These are phyloP conservation scores for Leishmania major DNA, from an alignment of 208 protist genomes.

Conservation along the genomic window DNA sequence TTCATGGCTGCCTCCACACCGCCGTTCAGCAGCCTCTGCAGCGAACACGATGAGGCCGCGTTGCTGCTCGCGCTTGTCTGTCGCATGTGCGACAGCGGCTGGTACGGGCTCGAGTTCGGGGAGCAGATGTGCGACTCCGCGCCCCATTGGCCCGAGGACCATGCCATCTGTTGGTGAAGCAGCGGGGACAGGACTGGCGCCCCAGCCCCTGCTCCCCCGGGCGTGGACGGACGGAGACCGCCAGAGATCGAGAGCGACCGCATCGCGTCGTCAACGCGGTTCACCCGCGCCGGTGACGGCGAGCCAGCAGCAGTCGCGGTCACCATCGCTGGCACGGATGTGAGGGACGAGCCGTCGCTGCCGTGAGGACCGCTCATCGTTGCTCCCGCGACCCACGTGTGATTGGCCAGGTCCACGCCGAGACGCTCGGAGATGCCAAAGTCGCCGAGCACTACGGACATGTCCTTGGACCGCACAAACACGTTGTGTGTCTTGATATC, in stretches of 20 bases:
- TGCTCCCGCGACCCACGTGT: slow-evolving; percentile 18
- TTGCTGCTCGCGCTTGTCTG: slow-evolving; percentile 5
- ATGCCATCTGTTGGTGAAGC: not conserved
- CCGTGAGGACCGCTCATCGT: slow-evolving; percentile 1
- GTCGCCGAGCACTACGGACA: slow-evolving; percentile 80
- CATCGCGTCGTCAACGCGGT: not conserved
- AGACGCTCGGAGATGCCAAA: slow-evolving; percentile 90
- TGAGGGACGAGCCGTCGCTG: slow-evolving; percentile 9
- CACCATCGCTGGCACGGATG: slow-evolving; percentile 5
- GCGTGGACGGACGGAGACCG: not conserved
- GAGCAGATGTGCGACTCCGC: slow-evolving; percentile 2
- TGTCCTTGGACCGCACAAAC: slow-evolving; percentile 63
- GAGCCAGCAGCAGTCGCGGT: not conserved
- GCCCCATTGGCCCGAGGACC: not conserved
- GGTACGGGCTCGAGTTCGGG: not conserved
- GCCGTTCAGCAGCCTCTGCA: not conserved
- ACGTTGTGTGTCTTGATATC: slow-evolving; percentile 93
- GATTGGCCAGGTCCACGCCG: slow-evolving; percentile 46
- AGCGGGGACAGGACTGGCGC: not conserved
- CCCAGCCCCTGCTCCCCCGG: not conserved
- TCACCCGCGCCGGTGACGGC: not conserved
- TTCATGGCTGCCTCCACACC: slow-evolving; percentile 59
- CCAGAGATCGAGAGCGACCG: not conserved
- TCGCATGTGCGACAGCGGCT: not conserved
- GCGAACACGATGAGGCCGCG: not conserved